Evolutionary conservation across 169 alveolate genomes (phyloP).

Genomic region (Plasmodium vinckei): DNA sequence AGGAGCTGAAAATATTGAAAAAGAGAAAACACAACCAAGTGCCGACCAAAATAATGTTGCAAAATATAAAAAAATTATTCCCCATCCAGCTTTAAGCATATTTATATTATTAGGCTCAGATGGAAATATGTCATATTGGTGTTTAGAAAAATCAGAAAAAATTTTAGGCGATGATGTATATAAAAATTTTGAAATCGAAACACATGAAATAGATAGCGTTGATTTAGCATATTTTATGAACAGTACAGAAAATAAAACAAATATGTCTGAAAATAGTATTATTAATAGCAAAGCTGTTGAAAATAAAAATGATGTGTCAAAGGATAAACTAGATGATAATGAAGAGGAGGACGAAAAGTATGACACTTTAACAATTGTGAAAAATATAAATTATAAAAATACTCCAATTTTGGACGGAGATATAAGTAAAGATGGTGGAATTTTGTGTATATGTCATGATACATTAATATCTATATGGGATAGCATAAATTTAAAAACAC

Average conservation of each 20-base stretch:
- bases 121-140: constrained; percentile 36
- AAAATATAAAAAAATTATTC: constrained; percentile 20
- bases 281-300: not conserved
- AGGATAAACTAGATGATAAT: not conserved
- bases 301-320: not conserved
- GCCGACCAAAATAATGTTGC: not conserved
- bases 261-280: not conserved
- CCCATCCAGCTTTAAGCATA: constrained; percentile 48
- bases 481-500: constrained; percentile 17
- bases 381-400: constrained; percentile 29
- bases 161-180: constrained; percentile 28
- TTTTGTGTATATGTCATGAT: constrained; percentile 57
- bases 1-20: not conserved
- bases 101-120: constrained; percentile 14
- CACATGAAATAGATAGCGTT: constrained; percentile 1
- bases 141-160: constrained; percentile 31
- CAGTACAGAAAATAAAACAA: not conserved
- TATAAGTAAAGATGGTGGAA: constrained; percentile 39
- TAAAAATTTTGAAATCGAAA: constrained; percentile 24
- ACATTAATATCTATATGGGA: constrained; percentile 40
- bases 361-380: constrained; percentile 22
- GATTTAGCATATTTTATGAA: not conserved
- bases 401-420: constrained; percentile 33
- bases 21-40: not conserved
- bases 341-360: not conserved